Evolutionary conservation across 139 green algal genomes (phyloP).

Genomic region (Tetradesmus lagerheimii): DNA sequence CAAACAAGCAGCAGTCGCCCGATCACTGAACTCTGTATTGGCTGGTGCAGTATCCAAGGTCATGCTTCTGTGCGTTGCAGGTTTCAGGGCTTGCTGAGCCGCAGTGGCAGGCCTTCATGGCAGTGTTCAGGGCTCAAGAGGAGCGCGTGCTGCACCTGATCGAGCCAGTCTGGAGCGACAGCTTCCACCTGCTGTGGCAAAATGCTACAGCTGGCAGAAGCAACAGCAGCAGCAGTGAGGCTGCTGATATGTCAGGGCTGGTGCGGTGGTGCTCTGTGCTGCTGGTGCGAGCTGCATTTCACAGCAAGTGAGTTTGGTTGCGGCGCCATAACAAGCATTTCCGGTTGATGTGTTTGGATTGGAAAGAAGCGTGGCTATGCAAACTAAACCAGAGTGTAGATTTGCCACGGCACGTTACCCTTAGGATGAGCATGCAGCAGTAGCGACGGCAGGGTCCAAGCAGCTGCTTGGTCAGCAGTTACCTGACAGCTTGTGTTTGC

Average conservation of each 20-base stretch:
- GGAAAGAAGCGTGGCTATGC: too few species aligned
- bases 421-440: too few species aligned
- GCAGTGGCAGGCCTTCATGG: constrained; percentile 28
- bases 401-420: too few species aligned
- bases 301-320: background rate
- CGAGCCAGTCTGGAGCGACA: constrained; percentile 22
- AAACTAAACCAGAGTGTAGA: too few species aligned
- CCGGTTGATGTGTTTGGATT: too few species aligned
- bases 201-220: constrained; percentile 10
- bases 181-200: constrained; percentile 26
- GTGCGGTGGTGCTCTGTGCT: background rate
- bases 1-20: too few species aligned
- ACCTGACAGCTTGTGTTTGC: background rate
- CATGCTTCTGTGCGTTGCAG: background rate
- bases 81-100: constrained; percentile 25
- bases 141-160: constrained; percentile 43
- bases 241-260: background rate
- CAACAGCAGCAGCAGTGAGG: constrained; percentile 12
- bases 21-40: too few species aligned
- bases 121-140: constrained; percentile 11
- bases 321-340: too few species aligned
- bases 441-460: background rate
- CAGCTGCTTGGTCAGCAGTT: background rate
- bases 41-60: too few species aligned
- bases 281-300: background rate